phyloP scores from a whole-genome alignment of 2,329 filamentous ascomycete genomes.

The Claviceps citrina region DNA sequence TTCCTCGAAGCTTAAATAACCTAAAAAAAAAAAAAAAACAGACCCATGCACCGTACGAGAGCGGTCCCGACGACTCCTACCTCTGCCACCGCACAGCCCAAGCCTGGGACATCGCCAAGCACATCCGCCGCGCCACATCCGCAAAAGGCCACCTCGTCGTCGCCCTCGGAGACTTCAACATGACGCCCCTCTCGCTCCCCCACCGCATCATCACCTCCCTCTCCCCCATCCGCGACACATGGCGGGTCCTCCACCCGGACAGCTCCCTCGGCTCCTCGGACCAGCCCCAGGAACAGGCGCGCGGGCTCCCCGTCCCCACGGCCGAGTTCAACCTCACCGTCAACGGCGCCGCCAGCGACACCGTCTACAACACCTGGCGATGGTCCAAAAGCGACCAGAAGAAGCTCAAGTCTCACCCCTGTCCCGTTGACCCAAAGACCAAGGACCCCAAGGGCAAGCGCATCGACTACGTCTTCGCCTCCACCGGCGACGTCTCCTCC shows the following conservation, averaged over 20 bases:
- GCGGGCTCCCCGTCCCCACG: conserved; percentile 53
- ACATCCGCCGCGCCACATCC: conserved; percentile 67
- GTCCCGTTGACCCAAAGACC: conserved; percentile 46
- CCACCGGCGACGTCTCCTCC: conserved; percentile 28
- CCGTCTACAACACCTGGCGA: conserved; percentile 79
- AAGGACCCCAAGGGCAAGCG: conserved; percentile 66
- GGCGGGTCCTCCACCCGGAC: conserved; percentile 70
- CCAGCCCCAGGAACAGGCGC: conserved; percentile 49
- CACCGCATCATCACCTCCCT: conserved; percentile 70
- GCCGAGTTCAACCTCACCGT: conserved; percentile 62
- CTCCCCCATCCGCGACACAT: conserved; percentile 65
- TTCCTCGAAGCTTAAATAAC: no score
- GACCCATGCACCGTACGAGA: conserved; percentile 75
- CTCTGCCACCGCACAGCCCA: conserved; percentile 81
- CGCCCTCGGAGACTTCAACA: conserved; percentile 89
- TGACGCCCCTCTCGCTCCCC: conserved; percentile 73
- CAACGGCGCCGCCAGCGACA: conserved; percentile 81
- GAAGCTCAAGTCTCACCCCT: conserved; percentile 41
- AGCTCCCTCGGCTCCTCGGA: conserved; percentile 63
- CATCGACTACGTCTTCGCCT: conserved; percentile 87
- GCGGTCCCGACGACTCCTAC: conserved; percentile 67
- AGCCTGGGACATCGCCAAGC: conserved; percentile 85
- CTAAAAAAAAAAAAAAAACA: no score
- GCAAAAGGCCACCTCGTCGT: conserved; percentile 72
- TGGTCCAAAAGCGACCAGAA: conserved; percentile 63